phyloP scores from a whole-genome alignment of 2,329 filamentous ascomycete genomes.

The Fusarium ramigenum region DNA sequence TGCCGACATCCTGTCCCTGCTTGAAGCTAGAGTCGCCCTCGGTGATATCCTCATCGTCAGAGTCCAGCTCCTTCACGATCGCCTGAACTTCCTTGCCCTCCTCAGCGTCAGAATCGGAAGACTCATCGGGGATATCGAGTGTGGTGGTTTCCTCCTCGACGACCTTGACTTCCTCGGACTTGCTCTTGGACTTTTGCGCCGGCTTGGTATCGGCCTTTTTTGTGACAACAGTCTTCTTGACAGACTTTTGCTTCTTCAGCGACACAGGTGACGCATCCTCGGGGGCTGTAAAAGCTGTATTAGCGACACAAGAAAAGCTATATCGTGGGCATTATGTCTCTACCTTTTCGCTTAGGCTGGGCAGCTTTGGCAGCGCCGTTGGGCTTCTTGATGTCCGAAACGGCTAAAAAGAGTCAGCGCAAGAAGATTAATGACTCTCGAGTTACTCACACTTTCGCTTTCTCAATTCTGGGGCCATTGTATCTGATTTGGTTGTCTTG shows the following conservation, averaged over 20 bases:
- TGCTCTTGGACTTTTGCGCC: constrained; percentile 44
- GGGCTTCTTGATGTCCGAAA: constrained; percentile 45
- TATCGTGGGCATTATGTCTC: constrained; percentile 14
- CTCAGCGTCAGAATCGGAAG: constrained; percentile 51
- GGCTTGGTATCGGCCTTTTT: constrained; percentile 48
- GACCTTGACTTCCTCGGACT: constrained; percentile 43
- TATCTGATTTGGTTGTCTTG: constrained; percentile 36
- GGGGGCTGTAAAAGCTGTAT: constrained; percentile 47
- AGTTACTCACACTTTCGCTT: constrained; percentile 48
- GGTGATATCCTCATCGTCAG: constrained; percentile 54
- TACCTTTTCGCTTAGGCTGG: constrained; percentile 52
- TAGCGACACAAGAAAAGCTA: constrained; percentile 28
- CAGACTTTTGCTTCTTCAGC: constrained; percentile 58
- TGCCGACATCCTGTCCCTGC: constrained; percentile 61
- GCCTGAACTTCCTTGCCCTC: constrained; percentile 54
- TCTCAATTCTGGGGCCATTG: constrained; percentile 59
- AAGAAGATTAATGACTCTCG: not conserved
- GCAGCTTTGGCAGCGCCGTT: constrained; percentile 46
- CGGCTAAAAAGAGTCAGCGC: constrained; percentile 39
- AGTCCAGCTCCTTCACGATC: constrained; percentile 57
- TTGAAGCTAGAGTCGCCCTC: constrained; percentile 53
- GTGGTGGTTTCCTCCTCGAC: constrained; percentile 44
- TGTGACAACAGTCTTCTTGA: constrained; percentile 42
- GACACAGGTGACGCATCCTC: constrained; percentile 57
- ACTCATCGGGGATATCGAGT: constrained; percentile 46